phyloP scores from a whole-genome alignment of 306 rosid genomes.

The Phaseolus lunatus region DNA sequence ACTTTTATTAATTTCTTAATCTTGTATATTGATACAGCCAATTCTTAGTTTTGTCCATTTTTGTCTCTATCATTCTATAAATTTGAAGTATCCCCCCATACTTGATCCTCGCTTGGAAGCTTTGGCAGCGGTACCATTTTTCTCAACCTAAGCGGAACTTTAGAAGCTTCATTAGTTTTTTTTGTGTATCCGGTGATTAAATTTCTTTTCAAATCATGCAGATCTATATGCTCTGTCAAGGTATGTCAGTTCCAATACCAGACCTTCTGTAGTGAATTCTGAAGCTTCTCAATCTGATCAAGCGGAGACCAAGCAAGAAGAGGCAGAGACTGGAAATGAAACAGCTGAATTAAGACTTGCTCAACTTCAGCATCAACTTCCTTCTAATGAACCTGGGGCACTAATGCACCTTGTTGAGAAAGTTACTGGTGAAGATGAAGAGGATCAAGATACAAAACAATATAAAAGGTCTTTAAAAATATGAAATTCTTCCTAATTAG shows the following conservation, averaged over 20 bases:
- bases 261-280: conserved; percentile 52
- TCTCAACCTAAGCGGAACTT: neutral
- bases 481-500: conserved; percentile 89
- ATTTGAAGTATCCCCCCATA: conserved; percentile 83
- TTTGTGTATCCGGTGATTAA: neutral
- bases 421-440: conserved; percentile 66
- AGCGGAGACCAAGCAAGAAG: conserved; percentile 53
- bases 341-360: conserved; percentile 86
- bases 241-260: conserved; percentile 59
- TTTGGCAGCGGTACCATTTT: conserved; percentile 70
- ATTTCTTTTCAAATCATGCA: conserved; percentile 45
- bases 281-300: conserved; percentile 58
- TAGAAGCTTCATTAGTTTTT: conserved; percentile 10
- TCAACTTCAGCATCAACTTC: conserved; percentile 95
- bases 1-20: conserved; percentile 14
- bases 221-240: conserved; percentile 85
- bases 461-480: conserved; percentile 74
- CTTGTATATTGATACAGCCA: conserved; percentile 56
- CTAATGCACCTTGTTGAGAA: conserved; percentile 81
- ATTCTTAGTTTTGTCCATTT: conserved; percentile 77
- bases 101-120: conserved; percentile 85
- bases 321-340: conserved; percentile 46
- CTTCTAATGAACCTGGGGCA: conserved; percentile 85
- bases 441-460: conserved; percentile 73
- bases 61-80: conserved; percentile 79